A percentile compares a stretch with the other conserved stretches of the same genome.
Evolutionary conservation across 495 filamentous ascomycete species (phyloP).

Genomic region (Neurospora sp.): DNA sequence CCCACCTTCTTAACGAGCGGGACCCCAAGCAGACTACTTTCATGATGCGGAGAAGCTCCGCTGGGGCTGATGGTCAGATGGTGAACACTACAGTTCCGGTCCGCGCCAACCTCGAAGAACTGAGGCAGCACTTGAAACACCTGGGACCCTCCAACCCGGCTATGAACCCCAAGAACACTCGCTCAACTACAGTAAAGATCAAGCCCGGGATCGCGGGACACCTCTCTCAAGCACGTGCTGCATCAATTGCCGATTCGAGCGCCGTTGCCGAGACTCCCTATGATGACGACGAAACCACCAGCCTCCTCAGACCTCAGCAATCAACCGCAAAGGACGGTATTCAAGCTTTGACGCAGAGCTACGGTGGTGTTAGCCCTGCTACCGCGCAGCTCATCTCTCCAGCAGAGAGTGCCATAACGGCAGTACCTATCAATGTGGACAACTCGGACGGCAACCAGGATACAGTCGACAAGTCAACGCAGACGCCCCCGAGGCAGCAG

Average conservation of each 20-base stretch:
- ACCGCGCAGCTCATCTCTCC: constrained; percentile 19
- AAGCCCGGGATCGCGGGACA: constrained; percentile 45
- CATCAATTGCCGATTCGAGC: constrained; percentile 10
- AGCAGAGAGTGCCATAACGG: constrained; percentile 5
- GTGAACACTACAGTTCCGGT: constrained; percentile 30
- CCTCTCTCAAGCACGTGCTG: constrained; percentile 14
- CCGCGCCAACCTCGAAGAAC: constrained; percentile 49
- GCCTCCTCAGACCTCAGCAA: constrained; percentile 25
- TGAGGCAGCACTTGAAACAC: constrained; percentile 76
- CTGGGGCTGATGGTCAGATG: constrained; percentile 35
- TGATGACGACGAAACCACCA: constrained; percentile 31
- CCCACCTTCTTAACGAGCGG: constrained; percentile 20
- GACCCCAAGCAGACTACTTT: constrained; percentile 37
- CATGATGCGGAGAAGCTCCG: constrained; percentile 46
- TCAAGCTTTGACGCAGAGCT: constrained; percentile 53
- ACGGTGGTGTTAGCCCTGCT: constrained; percentile 45
- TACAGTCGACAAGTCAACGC: not conserved
- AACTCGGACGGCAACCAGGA: not conserved
- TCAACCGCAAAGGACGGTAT: constrained; percentile 54
- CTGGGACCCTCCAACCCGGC: constrained; percentile 90
- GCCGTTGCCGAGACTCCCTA: constrained; percentile 11
- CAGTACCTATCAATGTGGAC: not conserved
- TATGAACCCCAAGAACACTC: constrained; percentile 68
- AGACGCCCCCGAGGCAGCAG: constrained; percentile 3
- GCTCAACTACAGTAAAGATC: constrained; percentile 85